A percentile compares a stretch with the other conserved stretches of the same genome.
These are phyloP conservation scores for Neocucurbitaria cava DNA, from an alignment of 2,329 filamentous ascomycete genomes.

Conservation along the genomic window DNA sequence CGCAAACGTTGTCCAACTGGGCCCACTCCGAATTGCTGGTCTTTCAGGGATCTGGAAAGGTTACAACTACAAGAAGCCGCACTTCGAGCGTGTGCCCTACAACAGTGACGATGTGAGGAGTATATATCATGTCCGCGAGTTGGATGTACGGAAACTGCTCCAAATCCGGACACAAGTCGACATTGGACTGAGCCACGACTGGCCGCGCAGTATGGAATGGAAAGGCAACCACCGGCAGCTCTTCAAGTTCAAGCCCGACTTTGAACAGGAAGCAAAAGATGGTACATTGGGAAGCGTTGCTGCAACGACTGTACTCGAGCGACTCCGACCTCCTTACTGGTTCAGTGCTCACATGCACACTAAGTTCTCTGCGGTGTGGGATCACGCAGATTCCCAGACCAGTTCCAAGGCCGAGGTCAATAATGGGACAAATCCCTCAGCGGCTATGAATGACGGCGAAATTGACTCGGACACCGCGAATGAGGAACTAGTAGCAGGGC, in stretches of 20 bases:
- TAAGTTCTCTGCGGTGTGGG: conserved; percentile 75
- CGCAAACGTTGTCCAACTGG: conserved; percentile 84
- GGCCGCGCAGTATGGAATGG: conserved; percentile 84
- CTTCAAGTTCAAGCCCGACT: conserved; percentile 76
- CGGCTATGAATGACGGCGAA: conserved; percentile 64
- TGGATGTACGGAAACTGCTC: conserved; percentile 89
- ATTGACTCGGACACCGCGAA: conserved; percentile 63
- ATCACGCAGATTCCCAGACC: conserved; percentile 60
- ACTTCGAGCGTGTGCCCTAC: conserved; percentile 88
- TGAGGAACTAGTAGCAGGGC: conserved; percentile 42
- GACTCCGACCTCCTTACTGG: conserved; percentile 84
- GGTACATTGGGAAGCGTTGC: conserved; percentile 82
- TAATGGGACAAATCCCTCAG: not conserved
- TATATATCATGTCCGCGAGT: conserved; percentile 88
- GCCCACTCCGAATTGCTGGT: conserved; percentile 84
- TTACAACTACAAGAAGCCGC: conserved; percentile 82
- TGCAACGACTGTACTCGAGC: conserved; percentile 79
- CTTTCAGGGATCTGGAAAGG: conserved; percentile 96
- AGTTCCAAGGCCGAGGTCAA: conserved; percentile 39
- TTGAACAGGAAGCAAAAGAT: conserved; percentile 75
- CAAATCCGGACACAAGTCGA: conserved; percentile 88
- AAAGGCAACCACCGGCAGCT: conserved; percentile 73
- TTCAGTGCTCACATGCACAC: conserved; percentile 90
- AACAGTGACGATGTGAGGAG: conserved; percentile 75
- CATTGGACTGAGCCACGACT: conserved; percentile 92